These are phyloP conservation scores for Hypoxylon perforatum DNA, from an alignment of 495 filamentous ascomycete species.

Conservation along the genomic window DNA sequence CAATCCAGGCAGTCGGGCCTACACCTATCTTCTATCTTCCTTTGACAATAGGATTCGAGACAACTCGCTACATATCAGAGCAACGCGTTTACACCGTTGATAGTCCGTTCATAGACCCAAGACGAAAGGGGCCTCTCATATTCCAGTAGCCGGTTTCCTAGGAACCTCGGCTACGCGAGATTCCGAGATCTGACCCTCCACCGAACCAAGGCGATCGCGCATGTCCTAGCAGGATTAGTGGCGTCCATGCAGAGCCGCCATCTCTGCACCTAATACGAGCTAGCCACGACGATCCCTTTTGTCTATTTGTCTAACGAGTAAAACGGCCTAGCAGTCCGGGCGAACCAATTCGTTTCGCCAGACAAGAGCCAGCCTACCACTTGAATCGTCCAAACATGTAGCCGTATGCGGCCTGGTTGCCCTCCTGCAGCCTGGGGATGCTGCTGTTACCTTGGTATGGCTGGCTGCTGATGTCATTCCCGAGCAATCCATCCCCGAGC, in stretches of 20 bases:
- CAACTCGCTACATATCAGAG: not conserved
- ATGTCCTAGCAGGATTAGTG: constrained; percentile 16
- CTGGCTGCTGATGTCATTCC: constrained; percentile 24
- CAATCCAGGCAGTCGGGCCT: not conserved
- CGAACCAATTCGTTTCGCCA: not conserved
- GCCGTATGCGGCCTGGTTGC: constrained; percentile 6
- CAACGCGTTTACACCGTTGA: not conserved
- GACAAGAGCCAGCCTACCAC: not conserved
- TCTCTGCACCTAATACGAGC: constrained; percentile 24
- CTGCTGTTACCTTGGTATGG: not conserved
- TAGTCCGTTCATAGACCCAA: not conserved
- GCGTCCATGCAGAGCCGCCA: constrained; percentile 16
- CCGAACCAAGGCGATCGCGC: constrained; percentile 1
- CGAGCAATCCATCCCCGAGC: constrained; percentile 12
- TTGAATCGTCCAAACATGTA: no score
- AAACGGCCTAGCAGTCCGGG: not conserved
- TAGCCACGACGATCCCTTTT: constrained; percentile 8
- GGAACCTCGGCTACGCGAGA: constrained; percentile 12
- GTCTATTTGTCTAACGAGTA: not conserved
- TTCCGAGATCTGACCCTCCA: not conserved
- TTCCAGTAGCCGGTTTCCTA: constrained; percentile 1
- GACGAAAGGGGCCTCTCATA: not conserved
- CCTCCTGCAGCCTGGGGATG: not conserved
- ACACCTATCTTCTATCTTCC: not conserved
- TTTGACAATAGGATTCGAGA: not conserved